These are phyloP conservation scores for Drosera spatulata DNA, from an alignment of 179 eudicot genomes.

Conservation along the genomic window DNA sequence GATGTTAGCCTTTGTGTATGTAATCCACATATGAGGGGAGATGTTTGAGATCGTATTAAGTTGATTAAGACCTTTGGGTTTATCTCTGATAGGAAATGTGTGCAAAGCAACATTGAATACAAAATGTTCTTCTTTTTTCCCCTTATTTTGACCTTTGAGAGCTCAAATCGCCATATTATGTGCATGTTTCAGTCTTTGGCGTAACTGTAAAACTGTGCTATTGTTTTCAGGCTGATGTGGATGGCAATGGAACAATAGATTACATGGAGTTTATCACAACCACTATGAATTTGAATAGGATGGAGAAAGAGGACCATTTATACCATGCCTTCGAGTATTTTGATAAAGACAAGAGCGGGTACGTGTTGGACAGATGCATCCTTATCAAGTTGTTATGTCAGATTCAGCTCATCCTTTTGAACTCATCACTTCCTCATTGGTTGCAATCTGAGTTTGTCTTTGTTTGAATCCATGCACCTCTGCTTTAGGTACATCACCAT, in stretches of 20 bases:
- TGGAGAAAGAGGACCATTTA: slow-evolving; percentile 87
- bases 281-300: slow-evolving; percentile 91
- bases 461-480: slow-evolving; percentile 6
- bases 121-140: too few relatives aligned
- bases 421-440: neutral
- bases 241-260: slow-evolving; percentile 93
- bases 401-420: neutral
- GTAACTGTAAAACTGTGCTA: neutral
- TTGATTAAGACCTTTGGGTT: too few relatives aligned
- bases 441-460: neutral
- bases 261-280: slow-evolving; percentile 93
- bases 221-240: slow-evolving; percentile 84
- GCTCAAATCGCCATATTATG: too few relatives aligned
- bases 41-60: too few relatives aligned
- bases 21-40: too few relatives aligned
- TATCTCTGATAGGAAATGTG: too few relatives aligned
- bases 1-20: too few relatives aligned
- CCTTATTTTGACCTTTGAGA: too few relatives aligned
- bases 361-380: slow-evolving; percentile 8
- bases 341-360: slow-evolving; percentile 97
- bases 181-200: too few relatives aligned
- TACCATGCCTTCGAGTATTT: slow-evolving; percentile 83
- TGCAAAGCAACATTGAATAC: too few relatives aligned
- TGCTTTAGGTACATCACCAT: slow-evolving; percentile 63
- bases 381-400: neutral